Evolutionary conservation across 805 yeast genomes (phyloP).

Genomic region (Yarrowia porcina): DNA sequence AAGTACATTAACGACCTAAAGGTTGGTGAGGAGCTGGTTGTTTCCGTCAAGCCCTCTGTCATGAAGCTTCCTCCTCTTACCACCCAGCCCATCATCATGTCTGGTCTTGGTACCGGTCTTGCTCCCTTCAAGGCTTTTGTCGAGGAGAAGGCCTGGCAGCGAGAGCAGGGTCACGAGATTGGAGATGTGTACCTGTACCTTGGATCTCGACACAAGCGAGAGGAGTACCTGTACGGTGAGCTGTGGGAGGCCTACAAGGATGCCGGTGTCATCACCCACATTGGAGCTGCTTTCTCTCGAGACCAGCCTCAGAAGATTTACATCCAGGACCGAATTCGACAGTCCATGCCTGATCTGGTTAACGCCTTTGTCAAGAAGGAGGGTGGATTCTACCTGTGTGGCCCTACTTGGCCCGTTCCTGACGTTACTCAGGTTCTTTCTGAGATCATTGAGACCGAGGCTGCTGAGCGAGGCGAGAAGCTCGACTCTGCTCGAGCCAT

Average conservation of each 20-base stretch:
- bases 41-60: slow-evolving; percentile 92
- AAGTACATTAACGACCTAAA: slow-evolving; percentile 76
- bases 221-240: slow-evolving; percentile 95
- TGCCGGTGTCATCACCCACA: slow-evolving; percentile 87
- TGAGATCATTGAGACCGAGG: slow-evolving; percentile 73
- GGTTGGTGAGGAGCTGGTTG: slow-evolving; percentile 83
- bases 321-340: slow-evolving; percentile 89
- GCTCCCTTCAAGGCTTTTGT: slow-evolving; percentile 98
- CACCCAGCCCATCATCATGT: slow-evolving; percentile 89
- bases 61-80: slow-evolving; percentile 91
- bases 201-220: slow-evolving; percentile 93
- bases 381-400: slow-evolving; percentile 94
- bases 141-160: slow-evolving; percentile 93
- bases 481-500: slow-evolving; percentile 75
- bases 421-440: slow-evolving; percentile 87
- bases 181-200: slow-evolving; percentile 84
- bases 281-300: slow-evolving; percentile 97
- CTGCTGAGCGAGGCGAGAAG: slow-evolving; percentile 59
- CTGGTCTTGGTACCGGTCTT: slow-evolving; percentile 95
- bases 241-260: slow-evolving; percentile 94
- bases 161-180: slow-evolving; percentile 80
- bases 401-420: slow-evolving; percentile 99
- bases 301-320: slow-evolving; percentile 94
- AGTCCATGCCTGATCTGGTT: slow-evolving; percentile 65
- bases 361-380: slow-evolving; percentile 72